Conservation (phyloP, 768 basidiomycete genomes). For the Ephemerocybe angulata region DNA sequence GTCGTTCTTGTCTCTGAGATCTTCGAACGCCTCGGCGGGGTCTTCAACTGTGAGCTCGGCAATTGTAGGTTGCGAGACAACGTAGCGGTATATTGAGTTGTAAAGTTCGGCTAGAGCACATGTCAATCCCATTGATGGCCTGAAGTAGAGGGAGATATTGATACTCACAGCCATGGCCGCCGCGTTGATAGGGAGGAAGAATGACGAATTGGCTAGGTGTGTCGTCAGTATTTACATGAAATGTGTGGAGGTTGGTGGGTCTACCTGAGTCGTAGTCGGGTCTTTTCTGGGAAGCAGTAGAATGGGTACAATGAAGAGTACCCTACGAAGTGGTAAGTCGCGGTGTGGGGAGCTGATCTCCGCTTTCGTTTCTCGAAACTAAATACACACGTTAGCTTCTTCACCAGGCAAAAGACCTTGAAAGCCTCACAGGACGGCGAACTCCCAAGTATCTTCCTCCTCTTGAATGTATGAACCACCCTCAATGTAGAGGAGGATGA, state of each 20-base stretch:
- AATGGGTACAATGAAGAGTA: slow-evolving; percentile 95
- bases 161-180: slow-evolving; percentile 84
- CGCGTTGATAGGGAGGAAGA: slow-evolving; percentile 82
- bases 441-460: slow-evolving; percentile 93
- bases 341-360: slow-evolving; percentile 40
- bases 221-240: slow-evolving; percentile 3
- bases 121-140: not conserved
- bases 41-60: slow-evolving; percentile 97
- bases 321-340: slow-evolving; percentile 88
- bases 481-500: slow-evolving; percentile 92
- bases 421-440: slow-evolving; percentile 70
- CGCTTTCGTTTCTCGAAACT: slow-evolving; percentile 86
- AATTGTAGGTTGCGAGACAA: slow-evolving; percentile 59
- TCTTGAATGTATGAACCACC: slow-evolving; percentile 94
- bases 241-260: slow-evolving; percentile 19
- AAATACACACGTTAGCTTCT: slow-evolving; percentile 1
- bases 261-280: slow-evolving; percentile 82
- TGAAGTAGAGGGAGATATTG: not conserved
- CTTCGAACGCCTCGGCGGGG: slow-evolving; percentile 96
- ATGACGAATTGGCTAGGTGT: slow-evolving; percentile 87
- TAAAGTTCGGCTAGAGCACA: slow-evolving; percentile 72
- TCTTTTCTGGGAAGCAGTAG: slow-evolving; percentile 90
- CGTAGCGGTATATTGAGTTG: slow-evolving; percentile 76
- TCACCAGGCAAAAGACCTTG: not conserved
- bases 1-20: slow-evolving; percentile 90